Evolutionary conservation across 129 eudicot species (phyloP).

Genomic region (Chrysanthemum lavandulifolium): DNA sequence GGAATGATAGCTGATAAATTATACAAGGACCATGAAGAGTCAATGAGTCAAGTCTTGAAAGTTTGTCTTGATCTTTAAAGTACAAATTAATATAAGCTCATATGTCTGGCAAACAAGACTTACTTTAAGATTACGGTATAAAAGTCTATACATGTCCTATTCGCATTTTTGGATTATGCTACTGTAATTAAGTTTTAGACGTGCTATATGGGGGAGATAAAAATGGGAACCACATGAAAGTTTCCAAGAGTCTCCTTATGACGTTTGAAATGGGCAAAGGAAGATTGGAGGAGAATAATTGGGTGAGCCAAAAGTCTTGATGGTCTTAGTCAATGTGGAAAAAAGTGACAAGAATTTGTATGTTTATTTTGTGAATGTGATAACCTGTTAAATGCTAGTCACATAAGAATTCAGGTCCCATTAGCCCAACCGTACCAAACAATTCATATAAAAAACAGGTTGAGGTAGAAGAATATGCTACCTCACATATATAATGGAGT

Average conservation of each 20-base stretch:
- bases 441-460: neutral
- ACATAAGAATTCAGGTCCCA: no score
- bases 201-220: neutral
- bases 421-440: no score
- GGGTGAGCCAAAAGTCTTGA: conserved; percentile 23
- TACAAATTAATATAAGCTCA: no score
- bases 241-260: conserved; percentile 4
- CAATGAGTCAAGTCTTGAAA: conserved; percentile 3
- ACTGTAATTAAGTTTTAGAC: conserved; percentile 9
- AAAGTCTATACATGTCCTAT: neutral
- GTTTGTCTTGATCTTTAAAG: conserved; percentile 9
- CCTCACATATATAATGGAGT: neutral
- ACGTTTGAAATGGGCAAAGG: conserved; percentile 23
- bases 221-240: conserved; percentile 18
- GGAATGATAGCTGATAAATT: no score
- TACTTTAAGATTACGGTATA: no score
- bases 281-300: conserved; percentile 6
- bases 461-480: neutral
- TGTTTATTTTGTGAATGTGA: neutral
- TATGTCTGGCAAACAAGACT: no score
- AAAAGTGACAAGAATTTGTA: neutral
- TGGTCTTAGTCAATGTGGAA: neutral
- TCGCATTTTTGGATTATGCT: neutral
- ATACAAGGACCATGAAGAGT: no score
- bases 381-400: no score